Percentiles rank a stretch among this genome's conserved stretches.
These are phyloP conservation scores for Xylaria acuta DNA, from an alignment of 495 filamentous ascomycete genomes.

Conservation along the genomic window DNA sequence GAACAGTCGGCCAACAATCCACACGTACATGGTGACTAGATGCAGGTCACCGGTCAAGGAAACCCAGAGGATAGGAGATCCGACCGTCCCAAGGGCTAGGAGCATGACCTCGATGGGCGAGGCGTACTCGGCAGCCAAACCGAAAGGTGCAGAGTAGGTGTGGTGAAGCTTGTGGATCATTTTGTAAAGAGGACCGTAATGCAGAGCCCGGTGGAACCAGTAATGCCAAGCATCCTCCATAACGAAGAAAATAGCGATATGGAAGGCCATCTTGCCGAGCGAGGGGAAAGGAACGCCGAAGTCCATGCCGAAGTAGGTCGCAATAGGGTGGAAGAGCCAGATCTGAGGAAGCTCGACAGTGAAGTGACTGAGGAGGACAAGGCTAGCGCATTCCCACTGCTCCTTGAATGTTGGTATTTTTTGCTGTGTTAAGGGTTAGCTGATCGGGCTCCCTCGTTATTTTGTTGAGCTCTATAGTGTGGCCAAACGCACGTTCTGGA, in stretches of 20 bases:
- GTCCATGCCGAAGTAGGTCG: constrained; percentile 86
- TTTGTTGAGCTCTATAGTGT: not conserved
- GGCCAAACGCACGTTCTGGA: constrained; percentile 73
- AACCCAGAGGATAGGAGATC: constrained; percentile 84
- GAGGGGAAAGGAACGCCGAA: constrained; percentile 91
- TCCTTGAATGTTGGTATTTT: constrained; percentile 90
- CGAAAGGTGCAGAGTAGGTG: constrained; percentile 96
- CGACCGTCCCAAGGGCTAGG: constrained; percentile 90
- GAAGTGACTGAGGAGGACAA: constrained; percentile 92
- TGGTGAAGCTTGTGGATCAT: constrained; percentile 98
- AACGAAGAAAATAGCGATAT: constrained; percentile 94
- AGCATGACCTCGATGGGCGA: constrained; percentile 98
- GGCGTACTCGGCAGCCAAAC: constrained; percentile 95
- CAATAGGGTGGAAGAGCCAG: constrained; percentile 99
- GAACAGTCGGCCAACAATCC: constrained; percentile 92
- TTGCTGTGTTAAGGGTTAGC: constrained; percentile 56
- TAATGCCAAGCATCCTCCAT: constrained; percentile 99
- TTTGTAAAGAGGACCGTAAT: constrained; percentile 95
- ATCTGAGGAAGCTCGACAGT: constrained; percentile 98
- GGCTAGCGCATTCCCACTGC: constrained; percentile 90
- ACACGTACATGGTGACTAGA: constrained; percentile 96
- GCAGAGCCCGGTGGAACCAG: constrained; percentile 91
- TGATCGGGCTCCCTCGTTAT: not conserved
- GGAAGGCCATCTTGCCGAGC: constrained; percentile 82
- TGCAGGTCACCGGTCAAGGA: constrained; percentile 84